Base-by-base conservation (phyloP, 2,329 filamentous ascomycete genomes). In the Fusarium pilosicola region DNA sequence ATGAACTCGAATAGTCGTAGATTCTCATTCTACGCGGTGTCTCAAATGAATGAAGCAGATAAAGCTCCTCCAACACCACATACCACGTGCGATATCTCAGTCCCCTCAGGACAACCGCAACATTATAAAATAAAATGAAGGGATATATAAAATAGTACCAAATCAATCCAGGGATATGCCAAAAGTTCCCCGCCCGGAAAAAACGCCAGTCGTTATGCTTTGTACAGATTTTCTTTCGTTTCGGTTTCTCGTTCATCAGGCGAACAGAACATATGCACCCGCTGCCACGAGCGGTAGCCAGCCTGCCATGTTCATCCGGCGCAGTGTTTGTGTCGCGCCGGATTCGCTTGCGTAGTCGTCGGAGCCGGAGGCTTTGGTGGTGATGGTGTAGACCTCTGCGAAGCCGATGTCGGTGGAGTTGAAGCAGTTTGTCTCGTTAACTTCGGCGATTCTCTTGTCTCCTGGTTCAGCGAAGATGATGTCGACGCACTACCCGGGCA, bases 381-480 rank as follows among this genome's bases (percentile, higher is more conserved):
- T 87, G 77, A 91, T 87, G 67, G 92, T 91, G 86, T 94, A 98
- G 74, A 97, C 86, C 73, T 92, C 87, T 62, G 93, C 88, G 85
- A 96, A 95, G 72, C 89, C 88, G 76, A 97, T 90, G 63, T 94
- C 86, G 51, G 89, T 91, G 68, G 92, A 94, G 85, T 98, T 98
- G 87, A 92, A 95, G 87, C 96, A 98, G 84, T 97, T 98, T 20
- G 90, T 88, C 67, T 87, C 85, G 80, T 93, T 97, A 74, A 98
- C 93, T 75, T 92, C 86, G 63, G 85, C 86, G 56, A 97, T 90
- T 51, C 84, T 84, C 44, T 83, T 72, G 80, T 97, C 92, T 77
- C 90, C 85, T 30, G 93, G 93, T 4, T 95, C 93, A 54, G 92
- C 94, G 77, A 98, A 97, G 52, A 93, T 96, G 78, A 98, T 97